Base-by-base conservation (phyloP, 495 filamentous ascomycete species). In the Neurospora sp. region DNA sequence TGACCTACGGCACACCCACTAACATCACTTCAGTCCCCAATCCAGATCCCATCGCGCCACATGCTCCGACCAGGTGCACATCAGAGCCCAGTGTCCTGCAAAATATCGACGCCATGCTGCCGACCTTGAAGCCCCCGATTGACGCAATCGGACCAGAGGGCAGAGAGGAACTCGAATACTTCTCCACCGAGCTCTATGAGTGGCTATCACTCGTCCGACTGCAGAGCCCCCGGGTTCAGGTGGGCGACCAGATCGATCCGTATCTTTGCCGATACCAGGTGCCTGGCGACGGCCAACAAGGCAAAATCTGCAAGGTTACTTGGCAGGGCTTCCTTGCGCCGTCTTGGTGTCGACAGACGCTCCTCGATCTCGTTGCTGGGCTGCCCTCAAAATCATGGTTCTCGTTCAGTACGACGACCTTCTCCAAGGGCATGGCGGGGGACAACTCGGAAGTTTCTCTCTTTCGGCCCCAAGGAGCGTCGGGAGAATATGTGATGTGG, bases 221-320 rank as follows among this genome's bases (percentile, higher is more conserved):
- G 3, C 79, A 85, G 16, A 96, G 94, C 31, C 90, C 92, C n/a
- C 88, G 94, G 38, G 79, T 98, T 7, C 80, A 81, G 18, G 81
- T 80, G 14, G 80, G 82, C n/a, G 93, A 97, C 79, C 81, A 83
- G 18, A 87, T 97, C 68, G 93, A 98, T 79, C 85, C 93, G 1
- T 95, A 91, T 76, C 84, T 99, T 14, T 90, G 90, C 71, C 89
- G 91, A n/a, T 99, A 98, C 79, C 78, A 82, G n/a, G 84, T 90
- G 8, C 92, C 91, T 16, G 83, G 83, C 1, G 77, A 79, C 4
- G 80, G 81, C 7, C 72, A 74, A 11, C 73, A 75, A 74, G 71
- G 73, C 71, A 79, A 80, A 46, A 20, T 87, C 16, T 84, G 85
- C 75, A 86, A 83, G 73, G 74, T 89, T 71, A 86, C 82, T 73